Evolutionary conservation across 306 rosid species (phyloP).

Genomic region (Prunus salicina): DNA sequence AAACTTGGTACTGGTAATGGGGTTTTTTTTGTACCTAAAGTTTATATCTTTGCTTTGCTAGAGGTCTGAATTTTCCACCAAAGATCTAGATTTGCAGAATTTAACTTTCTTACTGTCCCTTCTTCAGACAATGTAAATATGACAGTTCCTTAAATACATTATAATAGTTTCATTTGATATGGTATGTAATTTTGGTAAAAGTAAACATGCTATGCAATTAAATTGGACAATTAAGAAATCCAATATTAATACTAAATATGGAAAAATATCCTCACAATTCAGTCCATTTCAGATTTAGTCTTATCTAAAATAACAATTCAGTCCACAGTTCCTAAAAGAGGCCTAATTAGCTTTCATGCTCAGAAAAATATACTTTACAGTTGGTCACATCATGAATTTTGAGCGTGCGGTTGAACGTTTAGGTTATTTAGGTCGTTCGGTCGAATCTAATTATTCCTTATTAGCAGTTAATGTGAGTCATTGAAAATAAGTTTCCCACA

Average conservation of each 20-base stretch:
- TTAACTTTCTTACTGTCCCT: neutral
- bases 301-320: neutral
- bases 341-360: neutral
- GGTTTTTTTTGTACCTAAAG: neutral
- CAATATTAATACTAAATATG: neutral
- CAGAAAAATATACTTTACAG: neutral
- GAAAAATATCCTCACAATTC: neutral
- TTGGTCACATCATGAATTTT: too few species aligned
- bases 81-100: neutral
- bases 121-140: neutral
- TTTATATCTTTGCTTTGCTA: neutral
- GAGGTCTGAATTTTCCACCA: neutral
- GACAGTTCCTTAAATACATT: neutral
- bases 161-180: neutral
- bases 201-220: neutral
- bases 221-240: neutral
- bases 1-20: conserved; percentile 11
- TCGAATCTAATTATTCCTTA: too few species aligned
- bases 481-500: too few species aligned
- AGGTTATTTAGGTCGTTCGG: too few species aligned
- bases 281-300: neutral
- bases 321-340: neutral
- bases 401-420: too few species aligned
- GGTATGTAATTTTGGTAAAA: neutral
- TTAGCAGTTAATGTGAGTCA: too few species aligned